A percentile compares a stretch with the other conserved stretches of the same genome.
Evolutionary conservation across 805 yeast genomes (phyloP).

Genomic region (Yarrowia osloensis): DNA sequence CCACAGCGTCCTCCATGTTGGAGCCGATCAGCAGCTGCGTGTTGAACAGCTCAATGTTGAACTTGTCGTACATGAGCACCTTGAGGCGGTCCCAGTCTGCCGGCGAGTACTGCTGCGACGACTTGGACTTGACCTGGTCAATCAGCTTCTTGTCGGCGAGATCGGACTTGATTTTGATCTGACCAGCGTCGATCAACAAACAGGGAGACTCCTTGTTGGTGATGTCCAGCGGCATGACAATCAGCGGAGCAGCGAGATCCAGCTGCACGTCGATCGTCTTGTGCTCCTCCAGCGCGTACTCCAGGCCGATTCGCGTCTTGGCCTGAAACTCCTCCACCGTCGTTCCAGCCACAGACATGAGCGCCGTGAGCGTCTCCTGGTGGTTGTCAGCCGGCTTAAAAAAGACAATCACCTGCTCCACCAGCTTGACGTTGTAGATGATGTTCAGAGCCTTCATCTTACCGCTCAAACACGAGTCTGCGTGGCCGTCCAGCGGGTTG

Average conservation of each 20-base stretch:
- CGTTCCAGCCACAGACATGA: conserved; percentile 92
- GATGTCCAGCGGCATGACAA: conserved; percentile 82
- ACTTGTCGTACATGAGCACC: conserved; percentile 86
- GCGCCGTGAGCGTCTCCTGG: conserved; percentile 82
- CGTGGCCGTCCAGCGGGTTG: conserved; percentile 80
- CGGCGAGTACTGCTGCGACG: conserved; percentile 55
- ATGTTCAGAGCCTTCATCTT: conserved; percentile 85
- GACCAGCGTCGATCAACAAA: conserved; percentile 93
- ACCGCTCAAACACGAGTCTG: conserved; percentile 75
- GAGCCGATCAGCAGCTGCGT: conserved; percentile 90
- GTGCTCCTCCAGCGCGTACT: conserved; percentile 92
- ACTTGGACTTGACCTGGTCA: conserved; percentile 62
- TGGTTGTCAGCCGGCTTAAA: conserved; percentile 87
- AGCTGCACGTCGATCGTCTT: conserved; percentile 82
- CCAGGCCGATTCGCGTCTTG: conserved; percentile 88
- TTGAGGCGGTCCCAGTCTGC: conserved; percentile 77
- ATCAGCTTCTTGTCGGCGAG: conserved; percentile 70
- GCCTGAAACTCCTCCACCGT: conserved; percentile 88
- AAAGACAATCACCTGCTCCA: conserved; percentile 72
- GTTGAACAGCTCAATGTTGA: conserved; percentile 71
- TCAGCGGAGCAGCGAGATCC: conserved; percentile 91
- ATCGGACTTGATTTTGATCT: conserved; percentile 79
- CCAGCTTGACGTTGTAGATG: conserved; percentile 80
- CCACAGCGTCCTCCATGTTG: conserved; percentile 72
- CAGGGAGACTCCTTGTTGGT: conserved; percentile 81